Evolutionary conservation across 257 asterid species (phyloP).

Genomic region (Lantana camara): DNA sequence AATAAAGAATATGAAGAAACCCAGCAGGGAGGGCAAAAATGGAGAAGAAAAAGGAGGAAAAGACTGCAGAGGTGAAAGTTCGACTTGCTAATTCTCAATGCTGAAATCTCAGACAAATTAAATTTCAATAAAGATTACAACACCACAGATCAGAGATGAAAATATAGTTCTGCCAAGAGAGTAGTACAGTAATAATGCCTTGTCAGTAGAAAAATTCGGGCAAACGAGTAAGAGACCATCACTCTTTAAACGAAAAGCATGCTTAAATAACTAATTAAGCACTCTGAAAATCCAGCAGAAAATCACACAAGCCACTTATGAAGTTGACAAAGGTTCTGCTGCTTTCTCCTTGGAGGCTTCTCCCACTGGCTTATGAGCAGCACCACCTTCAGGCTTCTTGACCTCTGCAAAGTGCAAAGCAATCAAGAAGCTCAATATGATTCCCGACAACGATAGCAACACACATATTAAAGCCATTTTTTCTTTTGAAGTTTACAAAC

Average conservation of each 20-base stretch:
- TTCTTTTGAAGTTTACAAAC: too few relatives aligned
- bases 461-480: too few relatives aligned
- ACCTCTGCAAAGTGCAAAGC: constrained; percentile 42
- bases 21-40: too few relatives aligned
- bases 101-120: constrained; percentile 8
- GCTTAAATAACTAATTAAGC: constrained; percentile 27
- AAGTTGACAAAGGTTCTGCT: constrained; percentile 31
- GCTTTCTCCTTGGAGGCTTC: constrained; percentile 46
- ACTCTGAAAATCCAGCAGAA: constrained; percentile 21
- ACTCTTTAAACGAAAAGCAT: constrained; percentile 25
- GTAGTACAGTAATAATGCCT: constrained; percentile 22
- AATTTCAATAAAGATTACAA: constrained; percentile 16
- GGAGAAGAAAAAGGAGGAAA: too few relatives aligned
- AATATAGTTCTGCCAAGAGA: constrained; percentile 21
- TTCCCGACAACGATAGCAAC: background rate
- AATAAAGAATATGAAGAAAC: too few relatives aligned
- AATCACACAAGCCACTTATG: constrained; percentile 39
- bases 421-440: background rate
- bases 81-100: too few relatives aligned
- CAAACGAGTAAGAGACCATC: constrained; percentile 8
- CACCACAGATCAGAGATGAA: constrained; percentile 24
- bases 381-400: constrained; percentile 43
- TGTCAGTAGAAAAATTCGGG: constrained; percentile 33
- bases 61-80: too few relatives aligned
- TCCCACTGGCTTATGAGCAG: constrained; percentile 36